phyloP scores from a whole-genome alignment of 176 grass and related monocot species.

The Typha latifolia region DNA sequence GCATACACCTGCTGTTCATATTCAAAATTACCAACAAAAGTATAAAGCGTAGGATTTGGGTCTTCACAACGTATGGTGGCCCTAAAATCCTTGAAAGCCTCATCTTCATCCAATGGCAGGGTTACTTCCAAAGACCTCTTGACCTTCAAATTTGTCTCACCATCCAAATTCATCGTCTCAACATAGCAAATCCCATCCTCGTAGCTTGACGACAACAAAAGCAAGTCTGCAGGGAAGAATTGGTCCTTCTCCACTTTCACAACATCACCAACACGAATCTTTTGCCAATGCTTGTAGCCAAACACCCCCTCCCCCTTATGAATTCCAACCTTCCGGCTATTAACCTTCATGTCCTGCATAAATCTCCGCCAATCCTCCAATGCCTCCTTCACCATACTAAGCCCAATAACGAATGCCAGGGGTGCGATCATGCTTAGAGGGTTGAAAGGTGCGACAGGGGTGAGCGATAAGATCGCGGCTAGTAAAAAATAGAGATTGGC shows the following conservation, averaged over 20 bases:
- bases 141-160: constrained; percentile 94
- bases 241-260: constrained; percentile 95
- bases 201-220: constrained; percentile 77
- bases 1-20: constrained; percentile 81
- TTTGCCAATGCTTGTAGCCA: constrained; percentile 56
- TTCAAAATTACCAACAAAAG: constrained; percentile 81
- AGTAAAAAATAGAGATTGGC: constrained; percentile 95
- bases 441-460: constrained; percentile 77
- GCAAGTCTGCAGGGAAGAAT: constrained; percentile 87
- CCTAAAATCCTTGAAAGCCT: constrained; percentile 61
- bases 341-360: constrained; percentile 96
- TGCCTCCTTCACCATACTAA: constrained; percentile 90
- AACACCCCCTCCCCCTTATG: constrained; percentile 61
- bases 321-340: constrained; percentile 57
- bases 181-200: constrained; percentile 98
- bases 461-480: constrained; percentile 81
- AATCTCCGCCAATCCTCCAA: constrained; percentile 93
- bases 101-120: constrained; percentile 64
- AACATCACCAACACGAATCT: constrained; percentile 75
- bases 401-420: constrained; percentile 72
- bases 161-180: constrained; percentile 98
- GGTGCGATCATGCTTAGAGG: constrained; percentile 79
- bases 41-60: constrained; percentile 90
- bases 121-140: constrained; percentile 91
- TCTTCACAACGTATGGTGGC: constrained; percentile 77